A percentile compares a stretch with the other conserved stretches of the same genome.
These are phyloP conservation scores for Microsporum canis DNA, from an alignment of 2,329 filamentous ascomycete genomes.

Conservation along the genomic window DNA sequence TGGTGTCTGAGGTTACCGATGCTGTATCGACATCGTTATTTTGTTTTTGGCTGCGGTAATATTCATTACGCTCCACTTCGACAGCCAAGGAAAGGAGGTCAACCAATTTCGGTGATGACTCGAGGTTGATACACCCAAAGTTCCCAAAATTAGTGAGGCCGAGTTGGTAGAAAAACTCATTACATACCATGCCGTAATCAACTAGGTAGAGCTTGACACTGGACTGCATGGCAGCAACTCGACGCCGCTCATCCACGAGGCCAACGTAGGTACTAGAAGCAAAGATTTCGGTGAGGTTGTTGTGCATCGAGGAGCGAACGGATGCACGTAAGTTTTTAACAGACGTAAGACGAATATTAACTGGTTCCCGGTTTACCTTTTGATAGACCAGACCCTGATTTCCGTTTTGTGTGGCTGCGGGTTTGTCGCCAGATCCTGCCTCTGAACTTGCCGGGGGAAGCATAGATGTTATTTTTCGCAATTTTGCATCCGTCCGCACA, in stretches of 20 bases:
- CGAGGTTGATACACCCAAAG: conserved; percentile 73
- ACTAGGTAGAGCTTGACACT: conserved; percentile 86
- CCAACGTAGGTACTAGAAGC: conserved; percentile 86
- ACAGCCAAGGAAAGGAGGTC: conserved; percentile 64
- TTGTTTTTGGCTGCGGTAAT: conserved; percentile 6
- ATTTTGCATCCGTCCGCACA: conserved; percentile 75
- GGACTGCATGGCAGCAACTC: conserved; percentile 83
- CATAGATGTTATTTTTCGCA: conserved; percentile 96
- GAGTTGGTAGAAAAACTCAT: conserved; percentile 91
- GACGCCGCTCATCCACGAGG: conserved; percentile 73
- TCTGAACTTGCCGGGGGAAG: conserved; percentile 47
- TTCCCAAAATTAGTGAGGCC: conserved; percentile 93
- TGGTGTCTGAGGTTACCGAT: background rate
- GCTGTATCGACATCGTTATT: background rate
- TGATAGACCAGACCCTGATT: conserved; percentile 59
- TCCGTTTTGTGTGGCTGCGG: conserved; percentile 23
- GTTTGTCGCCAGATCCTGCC: conserved; percentile 6
- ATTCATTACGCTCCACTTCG: conserved; percentile 52
- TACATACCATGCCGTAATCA: conserved; percentile 78
- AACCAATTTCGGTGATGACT: conserved; percentile 59
- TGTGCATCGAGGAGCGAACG: conserved; percentile 73
- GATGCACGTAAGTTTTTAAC: conserved; percentile 71
- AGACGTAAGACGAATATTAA: conserved; percentile 65
- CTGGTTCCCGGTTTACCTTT: conserved; percentile 55
- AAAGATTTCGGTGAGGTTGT: conserved; percentile 75